Base-by-base conservation (phyloP, 129 eudicot species). In the Flaveria ramosissima region DNA sequence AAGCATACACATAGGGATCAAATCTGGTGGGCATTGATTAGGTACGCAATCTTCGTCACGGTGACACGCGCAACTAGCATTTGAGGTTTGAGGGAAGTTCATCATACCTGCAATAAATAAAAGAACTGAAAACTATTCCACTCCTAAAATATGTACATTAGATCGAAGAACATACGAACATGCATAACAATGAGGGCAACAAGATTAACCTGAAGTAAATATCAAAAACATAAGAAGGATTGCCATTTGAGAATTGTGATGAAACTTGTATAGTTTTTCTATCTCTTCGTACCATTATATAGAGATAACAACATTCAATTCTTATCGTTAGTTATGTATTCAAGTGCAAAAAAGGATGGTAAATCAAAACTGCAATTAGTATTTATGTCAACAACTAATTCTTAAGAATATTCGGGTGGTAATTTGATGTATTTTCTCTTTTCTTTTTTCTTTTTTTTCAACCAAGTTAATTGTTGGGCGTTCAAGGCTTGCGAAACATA, bases 21-120 rank as follows among this genome's bases (percentile, higher is more conserved):
- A 8, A 60, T 23, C 17, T 12, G 9, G 39, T 12, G 67, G 67
- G 41, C 67, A 45, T 45, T 11, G 23, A 60, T 26, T 26, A 13
- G 24, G 41, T 26, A 60, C 67, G 50, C 50, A 45, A 45, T 60
- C 41, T 60, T 5, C 41, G 8, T 11, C 67, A 13, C 0, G 26
- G 2, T 60, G 67, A 60, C 67, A 60, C 41, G 8, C 2, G 16
- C 67, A 60, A 5, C 67, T 36, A 3, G 67, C 67, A 24, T 24
- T 60, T 4, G 67, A 4, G 32, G 41, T 60, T 60, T 24, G 39
- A 60, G 67, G 67, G 67, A 60, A 60, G 67, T 26, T 60, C 67
- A 60, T 24, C 41, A 60, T 11, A 9, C 67, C 67, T 60, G n/a
- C 39, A 60, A 60, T 6, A 26, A 23, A 8, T 60, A 21, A 60